Evolutionary conservation across 768 basidiomycete species (phyloP).

Genomic region (Guyanaporus albipodus): DNA sequence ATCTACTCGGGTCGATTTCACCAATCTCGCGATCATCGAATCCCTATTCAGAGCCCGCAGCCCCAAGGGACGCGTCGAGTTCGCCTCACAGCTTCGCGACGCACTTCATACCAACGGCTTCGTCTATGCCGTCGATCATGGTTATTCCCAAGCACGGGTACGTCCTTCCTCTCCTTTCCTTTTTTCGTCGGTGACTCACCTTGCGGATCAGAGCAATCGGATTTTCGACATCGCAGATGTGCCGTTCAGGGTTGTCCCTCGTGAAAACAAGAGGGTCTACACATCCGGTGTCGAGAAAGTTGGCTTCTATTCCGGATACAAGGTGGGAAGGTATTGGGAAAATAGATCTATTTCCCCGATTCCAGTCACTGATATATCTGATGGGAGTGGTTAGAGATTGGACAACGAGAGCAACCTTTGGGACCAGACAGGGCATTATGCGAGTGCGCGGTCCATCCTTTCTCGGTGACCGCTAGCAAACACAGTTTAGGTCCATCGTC

Average conservation of each 20-base stretch:
- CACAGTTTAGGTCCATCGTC: too few relatives aligned
- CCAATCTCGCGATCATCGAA: background rate
- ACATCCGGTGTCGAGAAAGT: background rate
- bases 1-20: too few relatives aligned
- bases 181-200: background rate
- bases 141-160: background rate
- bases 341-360: background rate
- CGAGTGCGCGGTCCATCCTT: slow-evolving; percentile 17
- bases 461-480: background rate
- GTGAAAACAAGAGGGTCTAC: background rate
- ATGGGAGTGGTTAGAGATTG: slow-evolving; percentile 46
- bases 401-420: slow-evolving; percentile 43
- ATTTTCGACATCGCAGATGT: background rate
- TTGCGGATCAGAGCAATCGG: background rate
- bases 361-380: background rate
- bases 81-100: background rate
- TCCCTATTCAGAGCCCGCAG: background rate
- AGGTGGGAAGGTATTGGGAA: slow-evolving; percentile 47
- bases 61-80: background rate
- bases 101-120: background rate
- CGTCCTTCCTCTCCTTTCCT: background rate
- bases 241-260: background rate
- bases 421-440: slow-evolving; percentile 65
- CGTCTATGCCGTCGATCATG: background rate
- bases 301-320: background rate